These are phyloP conservation scores for Sporothrix phasma DNA, from an alignment of 2,329 filamentous ascomycete species.

Conservation along the genomic window DNA sequence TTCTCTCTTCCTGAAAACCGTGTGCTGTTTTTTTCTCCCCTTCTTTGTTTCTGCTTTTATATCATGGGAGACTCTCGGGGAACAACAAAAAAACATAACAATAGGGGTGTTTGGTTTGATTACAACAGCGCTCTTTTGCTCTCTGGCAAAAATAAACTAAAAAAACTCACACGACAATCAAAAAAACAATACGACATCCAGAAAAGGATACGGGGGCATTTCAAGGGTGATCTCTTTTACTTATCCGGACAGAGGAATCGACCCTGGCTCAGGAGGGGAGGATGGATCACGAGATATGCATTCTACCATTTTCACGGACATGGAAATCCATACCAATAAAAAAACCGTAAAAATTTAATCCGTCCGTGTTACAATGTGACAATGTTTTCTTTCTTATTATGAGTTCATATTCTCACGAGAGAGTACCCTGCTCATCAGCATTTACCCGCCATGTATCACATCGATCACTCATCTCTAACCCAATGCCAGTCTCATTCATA, in stretches of 20 bases:
- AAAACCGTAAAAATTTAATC: constrained; percentile 4
- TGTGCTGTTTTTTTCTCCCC: neutral
- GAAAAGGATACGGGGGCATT: neutral
- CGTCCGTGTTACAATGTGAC: neutral
- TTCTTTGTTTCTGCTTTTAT: constrained; percentile 2
- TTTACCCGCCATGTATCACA: too few relatives aligned
- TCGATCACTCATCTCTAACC: too few relatives aligned
- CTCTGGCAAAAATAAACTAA: neutral
- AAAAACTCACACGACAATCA: neutral
- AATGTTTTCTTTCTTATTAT: neutral
- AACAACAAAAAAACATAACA: neutral
- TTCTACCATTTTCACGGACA: neutral
- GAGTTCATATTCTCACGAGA: neutral
- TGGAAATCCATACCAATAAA: neutral
- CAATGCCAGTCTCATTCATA: too few relatives aligned
- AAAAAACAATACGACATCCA: neutral
- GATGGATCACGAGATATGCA: neutral
- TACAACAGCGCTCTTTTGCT: constrained; percentile 8
- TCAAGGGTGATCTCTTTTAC: neutral
- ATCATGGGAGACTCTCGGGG: neutral
- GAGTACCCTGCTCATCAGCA: too few relatives aligned
- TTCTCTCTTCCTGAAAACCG: neutral
- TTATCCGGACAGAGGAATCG: neutral
- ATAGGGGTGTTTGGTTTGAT: constrained; percentile 5
- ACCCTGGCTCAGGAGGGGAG: neutral